These are phyloP conservation scores for Moringa oleifera DNA, from an alignment of 345 rosid species.

Conservation along the genomic window DNA sequence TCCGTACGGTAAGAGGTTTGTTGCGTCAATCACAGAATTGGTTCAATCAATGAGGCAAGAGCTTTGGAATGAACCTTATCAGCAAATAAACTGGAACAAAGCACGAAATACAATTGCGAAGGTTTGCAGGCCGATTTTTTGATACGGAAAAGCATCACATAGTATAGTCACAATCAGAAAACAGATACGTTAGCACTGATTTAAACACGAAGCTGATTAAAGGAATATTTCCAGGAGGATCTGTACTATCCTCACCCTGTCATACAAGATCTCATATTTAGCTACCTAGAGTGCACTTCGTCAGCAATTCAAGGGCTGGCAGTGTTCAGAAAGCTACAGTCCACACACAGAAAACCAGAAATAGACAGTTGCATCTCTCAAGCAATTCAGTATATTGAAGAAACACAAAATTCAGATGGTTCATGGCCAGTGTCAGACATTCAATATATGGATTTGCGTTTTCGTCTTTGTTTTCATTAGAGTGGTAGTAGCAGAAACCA, in stretches of 20 bases:
- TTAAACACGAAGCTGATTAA: neutral
- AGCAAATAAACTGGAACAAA: constrained; percentile 47
- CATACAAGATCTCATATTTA: constrained; percentile 37
- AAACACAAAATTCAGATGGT: constrained; percentile 43
- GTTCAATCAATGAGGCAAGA: constrained; percentile 44
- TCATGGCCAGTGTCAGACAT: too few species aligned
- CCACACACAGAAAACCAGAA: constrained; percentile 32
- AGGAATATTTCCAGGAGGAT: constrained; percentile 41
- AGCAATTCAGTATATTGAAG: constrained; percentile 31
- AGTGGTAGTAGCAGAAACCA: too few species aligned
- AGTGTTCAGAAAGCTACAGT: constrained; percentile 37
- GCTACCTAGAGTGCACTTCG: constrained; percentile 49
- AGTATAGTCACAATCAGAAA: too few species aligned
- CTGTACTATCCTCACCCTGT: constrained; percentile 50
- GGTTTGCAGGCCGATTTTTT: constrained; percentile 19
- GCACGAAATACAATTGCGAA: constrained; percentile 38
- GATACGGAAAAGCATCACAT: too few species aligned
- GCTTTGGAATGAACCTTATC: constrained; percentile 45
- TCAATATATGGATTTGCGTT: neutral
- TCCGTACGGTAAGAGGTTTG: constrained; percentile 61
- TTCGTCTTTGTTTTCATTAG: too few species aligned
- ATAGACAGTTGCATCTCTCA: constrained; percentile 24
- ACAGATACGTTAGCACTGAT: too few species aligned
- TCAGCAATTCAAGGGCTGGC: constrained; percentile 39
- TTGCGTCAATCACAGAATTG: constrained; percentile 43